Conservation (phyloP, 2,329 filamentous ascomycete species). For the Grosmannia huntii region DNA sequence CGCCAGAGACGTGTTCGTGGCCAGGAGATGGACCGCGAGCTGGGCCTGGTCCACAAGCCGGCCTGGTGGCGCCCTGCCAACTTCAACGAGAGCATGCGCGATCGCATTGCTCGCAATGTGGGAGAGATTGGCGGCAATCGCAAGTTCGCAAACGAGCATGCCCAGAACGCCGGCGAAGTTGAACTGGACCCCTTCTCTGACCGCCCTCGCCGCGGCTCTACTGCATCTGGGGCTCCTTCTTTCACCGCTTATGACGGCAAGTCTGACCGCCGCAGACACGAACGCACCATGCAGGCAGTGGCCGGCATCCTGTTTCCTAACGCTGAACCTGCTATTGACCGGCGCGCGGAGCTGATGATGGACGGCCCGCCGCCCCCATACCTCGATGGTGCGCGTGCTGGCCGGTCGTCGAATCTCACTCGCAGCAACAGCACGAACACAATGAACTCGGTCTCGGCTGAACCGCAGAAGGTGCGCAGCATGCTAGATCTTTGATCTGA, state of each 20-base stretch:
- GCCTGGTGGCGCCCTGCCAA: conserved; percentile 51
- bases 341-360: conserved; percentile 25
- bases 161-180: conserved; percentile 12
- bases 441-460: conserved; percentile 30
- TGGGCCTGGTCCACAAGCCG: conserved; percentile 49
- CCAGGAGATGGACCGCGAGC: conserved; percentile 40
- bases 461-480: conserved; percentile 41
- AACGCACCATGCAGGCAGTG: conserved; percentile 29
- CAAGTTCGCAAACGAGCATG: conserved; percentile 19
- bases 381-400: conserved; percentile 12
- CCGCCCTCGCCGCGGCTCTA: conserved; percentile 6
- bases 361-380: conserved; percentile 32
- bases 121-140: conserved; percentile 38
- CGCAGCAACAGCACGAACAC: conserved; percentile 34
- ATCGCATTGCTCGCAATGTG: conserved; percentile 41
- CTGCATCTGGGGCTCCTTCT: conserved; percentile 16
- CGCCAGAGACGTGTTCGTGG: conserved; percentile 48
- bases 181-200: conserved; percentile 20
- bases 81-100: conserved; percentile 29
- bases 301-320: conserved; percentile 38
- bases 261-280: conserved; percentile 30
- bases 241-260: conserved; percentile 24
- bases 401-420: conserved; percentile 18
- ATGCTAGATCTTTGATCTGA: conserved; percentile 40
- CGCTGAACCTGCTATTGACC: conserved; percentile 18